Conservation (phyloP, 768 basidiomycete species). For the Exidia glandulosa region DNA sequence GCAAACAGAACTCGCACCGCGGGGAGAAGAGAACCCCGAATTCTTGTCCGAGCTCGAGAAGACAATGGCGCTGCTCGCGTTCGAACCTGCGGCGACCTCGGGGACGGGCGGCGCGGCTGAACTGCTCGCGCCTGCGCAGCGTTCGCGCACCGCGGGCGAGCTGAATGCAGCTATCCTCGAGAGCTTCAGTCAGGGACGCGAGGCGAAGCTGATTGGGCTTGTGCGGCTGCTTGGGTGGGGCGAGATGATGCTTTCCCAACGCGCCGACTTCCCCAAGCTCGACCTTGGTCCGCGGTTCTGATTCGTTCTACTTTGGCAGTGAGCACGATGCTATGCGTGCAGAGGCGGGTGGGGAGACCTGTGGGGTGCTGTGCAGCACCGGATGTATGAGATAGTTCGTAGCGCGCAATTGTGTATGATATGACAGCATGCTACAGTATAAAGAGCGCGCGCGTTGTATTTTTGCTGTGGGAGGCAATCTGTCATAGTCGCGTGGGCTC, state of each 20-base stretch:
- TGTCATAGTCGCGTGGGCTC: too few species aligned
- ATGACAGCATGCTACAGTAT: too few species aligned
- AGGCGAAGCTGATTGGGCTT: constrained; percentile 78
- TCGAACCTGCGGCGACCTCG: constrained; percentile 36
- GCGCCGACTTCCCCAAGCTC: constrained; percentile 72
- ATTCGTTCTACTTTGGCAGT: too few species aligned
- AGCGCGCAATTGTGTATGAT: too few species aligned
- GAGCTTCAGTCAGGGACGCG: constrained; percentile 81
- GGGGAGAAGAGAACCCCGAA: constrained; percentile 90
- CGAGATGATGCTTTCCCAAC: constrained; percentile 65
- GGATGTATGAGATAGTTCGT: too few species aligned
- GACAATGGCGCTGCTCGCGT: constrained; percentile 88
- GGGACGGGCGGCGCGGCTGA: constrained; percentile 40
- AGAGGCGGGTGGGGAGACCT: too few species aligned
- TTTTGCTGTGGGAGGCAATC: too few species aligned
- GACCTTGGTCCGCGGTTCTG: too few species aligned
- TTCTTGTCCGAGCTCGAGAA: constrained; percentile 86
- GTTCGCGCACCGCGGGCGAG: constrained; percentile 90
- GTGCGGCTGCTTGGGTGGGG: constrained; percentile 84
- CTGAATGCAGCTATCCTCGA: constrained; percentile 94
- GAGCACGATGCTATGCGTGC: too few species aligned
- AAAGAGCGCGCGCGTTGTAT: too few species aligned
- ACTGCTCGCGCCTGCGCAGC: constrained; percentile 73
- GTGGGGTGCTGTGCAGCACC: too few species aligned
- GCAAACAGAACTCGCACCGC: constrained; percentile 85